phyloP scores from a whole-genome alignment of 225 moss, liverwort and hornwort genomes.

The Bryoerythrophyllum caledonicum region DNA sequence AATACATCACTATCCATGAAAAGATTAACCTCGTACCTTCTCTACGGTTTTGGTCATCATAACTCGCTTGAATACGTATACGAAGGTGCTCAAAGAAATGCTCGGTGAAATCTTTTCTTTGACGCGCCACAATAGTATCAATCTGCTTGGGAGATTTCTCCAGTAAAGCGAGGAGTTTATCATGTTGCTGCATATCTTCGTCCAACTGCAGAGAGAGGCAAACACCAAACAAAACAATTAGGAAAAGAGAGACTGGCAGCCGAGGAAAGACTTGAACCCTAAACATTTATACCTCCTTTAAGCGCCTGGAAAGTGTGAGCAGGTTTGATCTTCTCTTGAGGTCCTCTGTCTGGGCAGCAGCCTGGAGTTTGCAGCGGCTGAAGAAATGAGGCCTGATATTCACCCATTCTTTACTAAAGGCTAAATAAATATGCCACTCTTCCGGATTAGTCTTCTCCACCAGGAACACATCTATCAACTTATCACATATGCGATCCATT shows the following conservation, averaged over 20 bases:
- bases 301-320: constrained; percentile 44
- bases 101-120: constrained; percentile 47
- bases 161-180: constrained; percentile 35
- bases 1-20: neutral
- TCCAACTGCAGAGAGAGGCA: constrained; percentile 50
- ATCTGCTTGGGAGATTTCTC: constrained; percentile 33
- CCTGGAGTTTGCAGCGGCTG: constrained; percentile 60
- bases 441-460: constrained; percentile 71
- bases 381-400: constrained; percentile 76
- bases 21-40: constrained; percentile 25
- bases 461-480: constrained; percentile 75
- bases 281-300: constrained; percentile 34
- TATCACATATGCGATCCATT: constrained; percentile 48
- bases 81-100: constrained; percentile 52
- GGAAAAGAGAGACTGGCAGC: neutral
- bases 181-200: constrained; percentile 51
- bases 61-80: constrained; percentile 45
- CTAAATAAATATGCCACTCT: constrained; percentile 78
- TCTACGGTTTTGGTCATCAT: constrained; percentile 37
- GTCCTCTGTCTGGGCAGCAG: constrained; percentile 53
- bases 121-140: constrained; percentile 36
- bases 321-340: constrained; percentile 41
- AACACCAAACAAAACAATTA: neutral
- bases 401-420: constrained; percentile 78
- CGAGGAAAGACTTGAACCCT: neutral